Evolutionary conservation across 2,329 filamentous ascomycete genomes (phyloP).

Genomic region (Diplodia corticola): DNA sequence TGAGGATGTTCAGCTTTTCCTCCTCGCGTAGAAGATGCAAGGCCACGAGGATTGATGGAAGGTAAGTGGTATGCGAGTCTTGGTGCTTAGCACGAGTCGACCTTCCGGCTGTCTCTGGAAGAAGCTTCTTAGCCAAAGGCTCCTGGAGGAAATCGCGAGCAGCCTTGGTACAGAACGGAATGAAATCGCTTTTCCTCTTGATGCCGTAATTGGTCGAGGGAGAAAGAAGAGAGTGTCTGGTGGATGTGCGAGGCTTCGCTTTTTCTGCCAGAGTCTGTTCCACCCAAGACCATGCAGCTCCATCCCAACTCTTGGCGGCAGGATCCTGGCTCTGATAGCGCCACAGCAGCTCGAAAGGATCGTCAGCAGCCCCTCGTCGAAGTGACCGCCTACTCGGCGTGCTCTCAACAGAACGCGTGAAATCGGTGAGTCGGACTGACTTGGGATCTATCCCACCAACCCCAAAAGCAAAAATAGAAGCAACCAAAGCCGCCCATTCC

Average conservation of each 20-base stretch:
- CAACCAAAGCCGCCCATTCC: conserved; percentile 44
- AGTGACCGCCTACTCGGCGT: conserved; percentile 14
- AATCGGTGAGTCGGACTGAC: conserved; percentile 28
- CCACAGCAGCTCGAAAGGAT: conserved; percentile 32
- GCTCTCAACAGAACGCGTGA: conserved; percentile 8
- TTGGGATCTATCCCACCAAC: conserved; percentile 39
- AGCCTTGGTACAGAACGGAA: conserved; percentile 33
- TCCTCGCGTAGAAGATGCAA: conserved; percentile 90
- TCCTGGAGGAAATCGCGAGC: conserved; percentile 39
- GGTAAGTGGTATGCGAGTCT: conserved; percentile 43
- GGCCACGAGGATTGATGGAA: conserved; percentile 67
- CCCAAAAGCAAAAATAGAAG: conserved; percentile 43
- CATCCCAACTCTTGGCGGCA: conserved; percentile 36
- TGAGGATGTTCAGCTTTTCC: conserved; percentile 71
- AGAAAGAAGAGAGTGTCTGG: conserved; percentile 24
- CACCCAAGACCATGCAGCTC: conserved; percentile 38
- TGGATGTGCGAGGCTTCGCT: conserved; percentile 24
- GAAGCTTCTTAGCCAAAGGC: conserved; percentile 34
- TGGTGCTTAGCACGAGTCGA: conserved; percentile 17
- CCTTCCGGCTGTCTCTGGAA: conserved; percentile 5
- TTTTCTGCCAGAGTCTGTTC: conserved; percentile 26
- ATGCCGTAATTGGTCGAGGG: conserved; percentile 23
- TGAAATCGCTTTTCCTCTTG: conserved; percentile 31
- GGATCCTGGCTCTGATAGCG: conserved; percentile 30
- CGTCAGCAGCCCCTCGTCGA: not conserved